A percentile compares a stretch with the other conserved stretches of the same genome.
Conservation (phyloP, 2,329 filamentous ascomycete species). For the Fusarium phyllophilum region DNA sequence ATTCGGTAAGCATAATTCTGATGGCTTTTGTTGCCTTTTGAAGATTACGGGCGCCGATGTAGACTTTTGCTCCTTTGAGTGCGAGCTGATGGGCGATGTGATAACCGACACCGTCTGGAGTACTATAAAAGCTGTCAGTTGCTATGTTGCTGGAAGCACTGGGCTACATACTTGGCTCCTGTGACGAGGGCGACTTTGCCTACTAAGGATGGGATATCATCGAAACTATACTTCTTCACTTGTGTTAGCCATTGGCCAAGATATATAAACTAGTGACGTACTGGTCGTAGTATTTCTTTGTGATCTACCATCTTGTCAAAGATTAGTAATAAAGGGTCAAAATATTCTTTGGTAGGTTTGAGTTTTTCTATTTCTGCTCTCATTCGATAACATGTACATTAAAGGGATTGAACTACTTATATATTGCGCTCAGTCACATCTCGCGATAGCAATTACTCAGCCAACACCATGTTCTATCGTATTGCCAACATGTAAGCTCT, state of each 20-base stretch:
- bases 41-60: not conserved
- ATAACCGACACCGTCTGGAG: not conserved
- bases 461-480: not conserved
- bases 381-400: accelerated
- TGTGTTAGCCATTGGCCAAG: not conserved
- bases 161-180: not conserved
- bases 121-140: not conserved
- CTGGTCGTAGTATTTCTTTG: not conserved
- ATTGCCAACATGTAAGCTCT: not conserved
- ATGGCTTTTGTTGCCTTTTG: not conserved
- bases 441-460: not conserved
- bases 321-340: accelerated
- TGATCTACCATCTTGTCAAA: not conserved
- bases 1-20: not conserved
- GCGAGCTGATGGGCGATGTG: not conserved
- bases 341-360: not conserved
- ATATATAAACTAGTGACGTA: not conserved
- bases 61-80: not conserved
- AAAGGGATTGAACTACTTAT: accelerated
- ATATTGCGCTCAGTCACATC: accelerated
- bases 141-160: accelerated
- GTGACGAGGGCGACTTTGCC: not conserved
- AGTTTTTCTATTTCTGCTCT: not conserved
- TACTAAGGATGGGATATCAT: not conserved
- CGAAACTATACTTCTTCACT: not conserved